phyloP scores from a whole-genome alignment of 2,329 filamentous ascomycete genomes.

The Aspergillus neotritici region DNA sequence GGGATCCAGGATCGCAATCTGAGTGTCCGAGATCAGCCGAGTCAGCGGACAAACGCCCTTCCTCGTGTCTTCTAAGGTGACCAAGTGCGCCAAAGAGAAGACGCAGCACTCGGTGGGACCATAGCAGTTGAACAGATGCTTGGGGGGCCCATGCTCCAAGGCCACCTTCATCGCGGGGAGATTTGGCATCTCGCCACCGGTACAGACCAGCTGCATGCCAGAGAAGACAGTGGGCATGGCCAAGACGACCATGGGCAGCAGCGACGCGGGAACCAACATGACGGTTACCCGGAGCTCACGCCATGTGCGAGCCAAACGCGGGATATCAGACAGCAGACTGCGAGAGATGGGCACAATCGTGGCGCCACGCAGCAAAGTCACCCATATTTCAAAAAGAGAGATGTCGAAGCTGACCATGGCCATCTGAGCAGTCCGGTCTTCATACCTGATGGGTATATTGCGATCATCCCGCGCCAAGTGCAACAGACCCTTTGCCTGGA shows the following conservation, averaged over 20 bases:
- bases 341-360: conserved; percentile 7
- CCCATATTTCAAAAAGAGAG: conserved; percentile 13
- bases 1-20: conserved; percentile 1
- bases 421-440: conserved; percentile 9
- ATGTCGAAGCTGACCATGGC: conserved; percentile 13
- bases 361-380: conserved; percentile 6
- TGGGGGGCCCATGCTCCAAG: conserved; percentile 5
- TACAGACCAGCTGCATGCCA: conserved; percentile 5
- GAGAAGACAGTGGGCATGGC: conserved; percentile 3
- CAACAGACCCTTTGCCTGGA: conserved; percentile 50
- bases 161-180: conserved; percentile 2
- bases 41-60: conserved; percentile 8
- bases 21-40: conserved; percentile 5
- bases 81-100: conserved; percentile 4
- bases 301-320: background rate
- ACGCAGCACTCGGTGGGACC: conserved; percentile 12
- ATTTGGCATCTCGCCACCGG: conserved; percentile 7
- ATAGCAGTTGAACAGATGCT: conserved; percentile 12
- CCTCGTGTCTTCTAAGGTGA: conserved; percentile 4
- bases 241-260: conserved; percentile 2
- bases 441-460: conserved; percentile 3
- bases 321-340: background rate
- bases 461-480: conserved; percentile 5
- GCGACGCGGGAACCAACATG: conserved; percentile 4
- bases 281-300: background rate